phyloP scores from a whole-genome alignment of 2,329 filamentous ascomycete species.

The Didymella sp. region DNA sequence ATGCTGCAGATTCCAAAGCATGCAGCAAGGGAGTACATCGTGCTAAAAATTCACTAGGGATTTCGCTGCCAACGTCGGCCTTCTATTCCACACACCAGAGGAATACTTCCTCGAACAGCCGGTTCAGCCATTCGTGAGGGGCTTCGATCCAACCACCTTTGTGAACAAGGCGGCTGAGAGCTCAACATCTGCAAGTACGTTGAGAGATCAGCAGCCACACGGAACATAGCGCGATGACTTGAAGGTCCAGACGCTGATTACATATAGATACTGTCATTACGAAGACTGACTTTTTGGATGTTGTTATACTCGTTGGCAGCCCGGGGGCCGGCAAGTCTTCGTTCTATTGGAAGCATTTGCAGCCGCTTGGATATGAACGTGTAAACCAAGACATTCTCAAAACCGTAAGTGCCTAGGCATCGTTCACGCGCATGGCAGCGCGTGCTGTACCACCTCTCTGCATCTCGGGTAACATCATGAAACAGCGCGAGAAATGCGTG shows the following conservation, averaged over 20 bases:
- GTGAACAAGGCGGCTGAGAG: slow-evolving; percentile 29
- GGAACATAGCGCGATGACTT: slow-evolving; percentile 7
- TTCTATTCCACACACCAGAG: slow-evolving; percentile 85
- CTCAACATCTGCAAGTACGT: slow-evolving; percentile 45
- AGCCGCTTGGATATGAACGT: slow-evolving; percentile 79
- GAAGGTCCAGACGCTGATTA: slow-evolving; percentile 30
- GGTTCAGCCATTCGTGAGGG: slow-evolving; percentile 69
- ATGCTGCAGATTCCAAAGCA: slow-evolving; percentile 20
- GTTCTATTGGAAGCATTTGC: slow-evolving; percentile 80
- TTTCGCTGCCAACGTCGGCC: slow-evolving; percentile 82
- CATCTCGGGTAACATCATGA: slow-evolving; percentile 44
- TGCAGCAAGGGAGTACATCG: not conserved
- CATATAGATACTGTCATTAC: slow-evolving; percentile 52
- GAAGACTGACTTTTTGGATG: slow-evolving; percentile 71
- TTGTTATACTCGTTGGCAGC: slow-evolving; percentile 86
- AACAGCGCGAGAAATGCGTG: slow-evolving; percentile 68
- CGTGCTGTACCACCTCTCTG: slow-evolving; percentile 35
- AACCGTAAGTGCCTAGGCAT: slow-evolving; percentile 57
- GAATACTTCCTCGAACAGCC: slow-evolving; percentile 82
- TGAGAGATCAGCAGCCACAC: slow-evolving; percentile 28
- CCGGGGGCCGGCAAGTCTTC: slow-evolving; percentile 92
- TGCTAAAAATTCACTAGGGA: slow-evolving; percentile 54
- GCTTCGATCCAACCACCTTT: slow-evolving; percentile 70
- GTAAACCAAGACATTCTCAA: slow-evolving; percentile 93
- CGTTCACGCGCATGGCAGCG: slow-evolving; percentile 22